Base-by-base conservation (phyloP, 2,329 filamentous ascomycete genomes). In the Botrytis pseudocinerea region DNA sequence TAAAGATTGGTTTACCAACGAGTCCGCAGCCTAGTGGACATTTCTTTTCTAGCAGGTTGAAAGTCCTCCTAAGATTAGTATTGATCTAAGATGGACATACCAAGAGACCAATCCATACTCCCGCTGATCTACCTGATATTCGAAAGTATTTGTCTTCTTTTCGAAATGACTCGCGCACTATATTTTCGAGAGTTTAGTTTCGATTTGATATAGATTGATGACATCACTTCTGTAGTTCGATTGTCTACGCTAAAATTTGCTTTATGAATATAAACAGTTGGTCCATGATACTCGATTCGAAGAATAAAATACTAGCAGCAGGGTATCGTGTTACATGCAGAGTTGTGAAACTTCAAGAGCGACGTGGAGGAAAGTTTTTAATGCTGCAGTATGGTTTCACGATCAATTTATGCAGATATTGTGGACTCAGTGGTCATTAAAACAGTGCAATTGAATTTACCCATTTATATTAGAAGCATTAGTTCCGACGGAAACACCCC, bases 301-400 rank as follows among this genome's bases (percentile, higher is more conserved):
- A 28, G 5, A 28, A 1, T 6, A 6, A 54, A 1, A 8, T 14
- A 28, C 5, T n/a, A 4, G 12, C 12, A 16, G 12, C 25, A 54
- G 48, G 5, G 25, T 7, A 54, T 54, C 16, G 2, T 7, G 48
- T 7, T 28, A 28, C 5, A n/a, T 54, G 32, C 32, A 32, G 32
- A 32, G 32, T 32, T 32, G 32, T 3, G 5, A 54, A 54, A 12
- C 48, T 28, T 28, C 12, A 7, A 3, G 12, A 28, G 48, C 5
- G 25, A n/a, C 1, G 12, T n/a, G 2, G 12, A 16, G n/a, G 25
- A n/a, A 0, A n/a, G 2, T 7, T 16, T 0, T 0, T 7, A 6
- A 16, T 54, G 14, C 6, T 14, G 12, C 14, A 16, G 25, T 28
- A 2, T n/a, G 4, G 25, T 54, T 3, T n/a, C 48, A 54, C 12